phyloP scores from a whole-genome alignment of 441 rosid genomes.

The Erysimum pusillum region DNA sequence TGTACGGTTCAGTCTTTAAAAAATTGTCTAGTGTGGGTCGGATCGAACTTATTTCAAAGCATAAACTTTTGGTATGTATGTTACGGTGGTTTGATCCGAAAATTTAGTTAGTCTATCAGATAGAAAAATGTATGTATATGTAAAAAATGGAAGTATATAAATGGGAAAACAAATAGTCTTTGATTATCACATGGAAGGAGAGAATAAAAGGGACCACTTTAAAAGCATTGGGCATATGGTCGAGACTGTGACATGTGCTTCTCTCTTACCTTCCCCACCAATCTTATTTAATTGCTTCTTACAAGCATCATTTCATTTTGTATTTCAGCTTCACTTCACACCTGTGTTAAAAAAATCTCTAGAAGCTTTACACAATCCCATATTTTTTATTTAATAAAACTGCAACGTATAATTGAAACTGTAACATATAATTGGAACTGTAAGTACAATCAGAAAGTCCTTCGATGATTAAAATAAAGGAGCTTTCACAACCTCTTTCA shows the following conservation, averaged over 20 bases:
- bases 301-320: not conserved
- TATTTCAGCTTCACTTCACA: conserved; percentile 12
- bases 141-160: not conserved
- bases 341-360: conserved; percentile 2
- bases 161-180: conserved; percentile 19
- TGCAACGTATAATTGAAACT: not conserved
- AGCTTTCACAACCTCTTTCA: conserved; percentile 44
- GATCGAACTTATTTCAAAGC: not conserved
- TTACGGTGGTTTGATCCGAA: not conserved
- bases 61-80: not conserved
- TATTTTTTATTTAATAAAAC: not conserved
- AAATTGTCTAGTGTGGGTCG: not conserved
- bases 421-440: conserved; percentile 4
- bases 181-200: conserved; percentile 39
- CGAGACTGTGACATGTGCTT: conserved; percentile 46
- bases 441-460: conserved; percentile 38
- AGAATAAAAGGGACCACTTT: conserved; percentile 41
- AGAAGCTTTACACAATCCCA: conserved; percentile 24
- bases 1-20: not conserved
- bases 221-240: conserved; percentile 13
- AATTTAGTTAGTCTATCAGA: not conserved
- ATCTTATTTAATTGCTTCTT: conserved; percentile 41
- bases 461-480: conserved; percentile 27
- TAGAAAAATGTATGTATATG: not conserved
- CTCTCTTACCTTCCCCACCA: conserved; percentile 45